Percentiles rank a stretch among this genome's conserved stretches.
Evolutionary conservation across 2,329 filamentous ascomycete species (phyloP).

Genomic region (Metarhizium robertsii): DNA sequence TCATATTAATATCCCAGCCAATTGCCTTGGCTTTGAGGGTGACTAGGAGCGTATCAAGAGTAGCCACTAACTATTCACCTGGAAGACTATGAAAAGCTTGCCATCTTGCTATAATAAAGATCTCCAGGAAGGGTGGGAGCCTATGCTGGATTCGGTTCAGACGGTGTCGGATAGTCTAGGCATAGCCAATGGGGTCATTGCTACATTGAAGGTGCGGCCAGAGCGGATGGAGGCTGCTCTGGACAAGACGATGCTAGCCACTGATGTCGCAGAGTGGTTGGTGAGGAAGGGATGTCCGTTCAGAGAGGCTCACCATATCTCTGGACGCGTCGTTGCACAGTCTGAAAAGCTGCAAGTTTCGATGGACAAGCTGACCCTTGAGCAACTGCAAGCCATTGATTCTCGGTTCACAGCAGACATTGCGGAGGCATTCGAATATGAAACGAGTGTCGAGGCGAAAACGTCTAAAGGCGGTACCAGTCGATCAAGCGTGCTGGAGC

Average conservation of each 20-base stretch:
- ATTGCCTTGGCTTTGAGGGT: no score
- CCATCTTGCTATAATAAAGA: slow-evolving; percentile 87
- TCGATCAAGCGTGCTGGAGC: slow-evolving; percentile 54
- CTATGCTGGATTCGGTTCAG: slow-evolving; percentile 77
- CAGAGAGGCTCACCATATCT: slow-evolving; percentile 72
- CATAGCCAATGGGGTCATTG: slow-evolving; percentile 73
- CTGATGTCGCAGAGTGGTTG: slow-evolving; percentile 56
- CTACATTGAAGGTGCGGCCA: slow-evolving; percentile 59
- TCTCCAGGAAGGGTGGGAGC: slow-evolving; percentile 78
- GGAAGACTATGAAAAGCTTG: slow-evolving; percentile 49
- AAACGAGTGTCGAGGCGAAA: slow-evolving; percentile 72
- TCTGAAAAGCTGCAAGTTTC: slow-evolving; percentile 38
- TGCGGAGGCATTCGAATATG: slow-evolving; percentile 64
- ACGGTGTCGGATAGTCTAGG: slow-evolving; percentile 72
- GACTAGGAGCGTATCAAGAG: no score
- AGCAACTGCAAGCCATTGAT: slow-evolving; percentile 61
- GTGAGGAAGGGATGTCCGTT: slow-evolving; percentile 64
- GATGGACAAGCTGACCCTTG: slow-evolving; percentile 60
- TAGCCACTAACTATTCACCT: no score
- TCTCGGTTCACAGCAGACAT: slow-evolving; percentile 63
- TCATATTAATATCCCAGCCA: no score
- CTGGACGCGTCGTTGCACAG: slow-evolving; percentile 47
- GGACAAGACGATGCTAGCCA: slow-evolving; percentile 75
- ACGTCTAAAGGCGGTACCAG: slow-evolving; percentile 71
- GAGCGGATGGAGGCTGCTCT: slow-evolving; percentile 73